phyloP scores from a whole-genome alignment of 1,139 yeast genomes.

The Zygosaccharomyces sapae region DNA sequence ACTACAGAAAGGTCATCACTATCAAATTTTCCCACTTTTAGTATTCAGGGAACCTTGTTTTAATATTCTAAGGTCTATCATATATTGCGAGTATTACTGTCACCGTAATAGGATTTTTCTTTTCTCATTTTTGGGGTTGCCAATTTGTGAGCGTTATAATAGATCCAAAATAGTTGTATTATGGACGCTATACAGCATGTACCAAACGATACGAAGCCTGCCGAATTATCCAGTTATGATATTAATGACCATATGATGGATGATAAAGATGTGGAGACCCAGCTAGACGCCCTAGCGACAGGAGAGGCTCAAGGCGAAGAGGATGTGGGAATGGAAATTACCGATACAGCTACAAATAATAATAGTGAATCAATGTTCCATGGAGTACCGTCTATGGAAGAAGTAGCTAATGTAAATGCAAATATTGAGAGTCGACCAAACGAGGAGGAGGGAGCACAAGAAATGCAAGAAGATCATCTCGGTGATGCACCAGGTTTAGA shows the following conservation, averaged over 20 bases:
- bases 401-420: not conserved
- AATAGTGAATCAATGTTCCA: not conserved
- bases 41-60: not conserved
- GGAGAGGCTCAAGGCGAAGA: slow-evolving; percentile 1
- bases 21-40: not conserved
- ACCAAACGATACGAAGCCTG: slow-evolving; percentile 8
- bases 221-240: slow-evolving; percentile 4
- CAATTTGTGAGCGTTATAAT: not conserved
- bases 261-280: slow-evolving; percentile 1
- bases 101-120: not conserved
- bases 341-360: not conserved
- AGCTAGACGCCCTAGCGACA: not conserved
- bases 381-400: slow-evolving; percentile 8
- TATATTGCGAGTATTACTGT: too few species aligned
- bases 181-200: slow-evolving; percentile 13
- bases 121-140: slow-evolving; percentile 1
- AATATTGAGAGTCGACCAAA: not conserved
- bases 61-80: not conserved
- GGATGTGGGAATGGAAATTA: not conserved
- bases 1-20: not conserved
- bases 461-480: slow-evolving; percentile 2
- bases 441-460: not conserved
- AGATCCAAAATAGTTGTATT: not conserved
- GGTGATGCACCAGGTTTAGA: slow-evolving; percentile 13
- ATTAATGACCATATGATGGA: slow-evolving; percentile 5